Base-by-base conservation (phyloP, 352 stramenopile genomes). In the Phytophthora kernoviae region DNA sequence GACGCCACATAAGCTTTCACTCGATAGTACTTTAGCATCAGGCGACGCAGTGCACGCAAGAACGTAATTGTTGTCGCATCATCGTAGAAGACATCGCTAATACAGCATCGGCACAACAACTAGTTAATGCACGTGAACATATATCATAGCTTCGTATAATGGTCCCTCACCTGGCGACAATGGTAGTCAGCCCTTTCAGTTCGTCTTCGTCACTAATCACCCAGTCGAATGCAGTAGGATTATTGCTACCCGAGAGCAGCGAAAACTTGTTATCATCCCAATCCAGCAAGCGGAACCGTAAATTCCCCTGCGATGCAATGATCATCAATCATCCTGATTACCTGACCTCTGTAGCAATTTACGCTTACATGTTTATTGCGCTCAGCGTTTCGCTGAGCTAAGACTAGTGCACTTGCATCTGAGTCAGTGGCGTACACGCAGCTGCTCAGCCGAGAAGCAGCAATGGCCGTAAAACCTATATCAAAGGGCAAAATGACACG, bases 21-120 rank as follows among this genome's bases (percentile, higher is more conserved):
- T 0, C 15, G 47, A 20, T 59, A 42, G 41, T 73, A 39, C 7
- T 69, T 42, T 6, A 63, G n/a, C 68, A 88, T 81, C 14, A 89
- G 45, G 2, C 40, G 26, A 5, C 64, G 54, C 4, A 91, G 51
- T 12, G 65, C 65, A 41, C 65, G 22, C 5, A 91, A 57, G 47
- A 87, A 88, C 14, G 63, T 15, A 12, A 59, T 52, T 6, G 77
- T 69, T 11, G 71, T 70, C 12, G 63, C 49, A 40, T 84, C 75
- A 50, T 91, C 79, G 54, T 90, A 90, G 39, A 91, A 87, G 2
- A 91, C 76, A 20, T 91, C 79, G 27, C 81, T 91, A 27, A n/a
- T 12, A 14, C 10, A 62, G 2, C n/a, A 41, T 7, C 20, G 8
- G 50, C 22, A 50, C n/a, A 18, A 46, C 17, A 30, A 36, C 15